Base-by-base conservation (phyloP, 208 protist species). In the Angomonas desouzai region DNA sequence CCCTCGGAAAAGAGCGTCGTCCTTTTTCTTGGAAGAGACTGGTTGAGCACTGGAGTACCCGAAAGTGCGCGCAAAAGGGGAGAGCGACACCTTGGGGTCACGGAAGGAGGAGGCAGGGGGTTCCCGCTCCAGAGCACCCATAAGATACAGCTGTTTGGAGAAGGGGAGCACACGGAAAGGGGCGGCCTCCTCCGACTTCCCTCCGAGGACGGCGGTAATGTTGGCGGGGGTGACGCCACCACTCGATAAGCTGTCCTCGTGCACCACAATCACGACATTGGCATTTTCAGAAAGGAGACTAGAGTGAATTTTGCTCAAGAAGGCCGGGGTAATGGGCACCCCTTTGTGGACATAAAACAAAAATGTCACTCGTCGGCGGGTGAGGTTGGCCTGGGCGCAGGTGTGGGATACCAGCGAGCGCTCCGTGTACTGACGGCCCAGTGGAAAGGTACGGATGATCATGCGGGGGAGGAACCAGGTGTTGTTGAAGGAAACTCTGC, bases 311-410 rank as follows among this genome's bases (percentile, higher is more conserved):
- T 59, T 33, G 28, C 61, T 56, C 13, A 95, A 71, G 40, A 90
- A 80, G 56, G 77, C 70, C 38, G 76, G 77, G n/a, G 89, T 83
- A 48, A 92, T 61, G 27, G 85, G 69, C 1, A 90, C 84, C 34
- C 76, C 79, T 30, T 77, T 70, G 40, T 87, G 79, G 36, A 92
- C 56, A 73, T 92, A 86, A 9, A 95, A 48, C 18, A 95, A 55
- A 56, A 95, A 95, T 11, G 89, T 95, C 38, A 95, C 79, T 23
- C 89, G 84, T 4, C 85, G 83, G 38, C 80, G 77, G 0, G 67
- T 87, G n/a, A 85, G 70, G 62, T 91, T 91, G 4, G 85, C 89
- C 61, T 90, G 89, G 16, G 79, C 76, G 74, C 89, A 95, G 18
- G 85, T 95, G 77, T 95, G 85, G 16, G 81, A 68, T 25, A 95